Conservation (phyloP, 257 asterid species). For the Ilex aquifolium region DNA sequence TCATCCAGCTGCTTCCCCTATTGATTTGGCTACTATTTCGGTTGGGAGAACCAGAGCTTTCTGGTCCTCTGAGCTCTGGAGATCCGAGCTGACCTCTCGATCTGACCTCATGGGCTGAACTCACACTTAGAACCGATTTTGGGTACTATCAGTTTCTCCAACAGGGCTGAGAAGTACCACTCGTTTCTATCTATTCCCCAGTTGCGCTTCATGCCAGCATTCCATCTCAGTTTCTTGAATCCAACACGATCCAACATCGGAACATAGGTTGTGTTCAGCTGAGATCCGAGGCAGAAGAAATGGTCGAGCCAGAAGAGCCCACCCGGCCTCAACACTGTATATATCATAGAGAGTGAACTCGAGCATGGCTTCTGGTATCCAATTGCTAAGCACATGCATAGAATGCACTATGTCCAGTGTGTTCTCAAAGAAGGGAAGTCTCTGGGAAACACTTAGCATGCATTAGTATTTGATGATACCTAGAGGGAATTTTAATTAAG, state of each 20-base stretch:
- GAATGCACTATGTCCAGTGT: slow-evolving; percentile 55
- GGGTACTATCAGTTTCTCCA: slow-evolving; percentile 49
- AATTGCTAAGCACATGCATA: slow-evolving; percentile 56
- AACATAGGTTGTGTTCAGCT: slow-evolving; percentile 41
- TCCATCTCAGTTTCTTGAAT: slow-evolving; percentile 46
- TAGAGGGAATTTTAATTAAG: too few relatives aligned
- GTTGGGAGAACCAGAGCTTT: too few relatives aligned
- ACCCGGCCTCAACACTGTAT: slow-evolving; percentile 55
- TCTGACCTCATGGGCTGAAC: too few relatives aligned
- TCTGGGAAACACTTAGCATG: slow-evolving; percentile 44
- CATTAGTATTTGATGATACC: too few relatives aligned
- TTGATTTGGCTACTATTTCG: too few relatives aligned
- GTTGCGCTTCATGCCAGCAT: slow-evolving; percentile 48
- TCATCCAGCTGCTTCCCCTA: too few relatives aligned
- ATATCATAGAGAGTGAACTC: slow-evolving; percentile 41
- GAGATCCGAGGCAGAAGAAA: slow-evolving; percentile 52
- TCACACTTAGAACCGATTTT: too few relatives aligned
- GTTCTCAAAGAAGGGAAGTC: slow-evolving; percentile 57
- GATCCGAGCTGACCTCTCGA: too few relatives aligned
- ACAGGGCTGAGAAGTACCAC: slow-evolving; percentile 54
- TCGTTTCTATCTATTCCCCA: slow-evolving; percentile 36
- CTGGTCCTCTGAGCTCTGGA: too few relatives aligned
- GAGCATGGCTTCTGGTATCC: slow-evolving; percentile 46
- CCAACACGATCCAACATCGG: slow-evolving; percentile 46
- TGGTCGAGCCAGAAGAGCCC: slow-evolving; percentile 67